Conservation (phyloP, 2,329 filamentous ascomycete genomes). For the Trichoderma semiorbis region DNA sequence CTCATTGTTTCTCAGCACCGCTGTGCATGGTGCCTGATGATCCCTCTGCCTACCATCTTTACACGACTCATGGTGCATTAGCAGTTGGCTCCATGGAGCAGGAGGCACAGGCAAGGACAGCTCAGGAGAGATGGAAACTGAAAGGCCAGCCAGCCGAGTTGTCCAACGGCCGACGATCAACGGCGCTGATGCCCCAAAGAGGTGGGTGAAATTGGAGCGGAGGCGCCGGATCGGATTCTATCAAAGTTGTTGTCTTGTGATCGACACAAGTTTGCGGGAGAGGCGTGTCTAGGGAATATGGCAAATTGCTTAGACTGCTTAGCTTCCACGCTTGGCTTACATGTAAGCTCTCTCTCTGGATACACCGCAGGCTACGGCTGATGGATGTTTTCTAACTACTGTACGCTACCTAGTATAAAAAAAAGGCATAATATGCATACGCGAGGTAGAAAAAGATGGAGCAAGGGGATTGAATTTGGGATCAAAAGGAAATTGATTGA, state of each 20-base stretch:
- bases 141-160: neutral
- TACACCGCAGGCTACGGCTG: neutral
- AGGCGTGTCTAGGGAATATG: conserved; percentile 4
- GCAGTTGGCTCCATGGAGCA: neutral
- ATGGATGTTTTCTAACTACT: neutral
- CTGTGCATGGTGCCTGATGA: conserved; percentile 13
- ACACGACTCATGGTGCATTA: conserved; percentile 3
- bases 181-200: conserved; percentile 14
- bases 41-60: neutral
- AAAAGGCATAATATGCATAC: neutral
- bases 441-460: neutral
- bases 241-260: neutral
- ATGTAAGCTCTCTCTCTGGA: conserved; percentile 6
- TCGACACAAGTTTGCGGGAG: conserved; percentile 6
- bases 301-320: neutral
- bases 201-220: conserved; percentile 7
- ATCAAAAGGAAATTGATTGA: neutral
- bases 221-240: neutral
- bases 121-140: neutral
- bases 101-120: neutral
- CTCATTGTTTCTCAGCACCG: neutral
- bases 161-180: conserved; percentile 4
- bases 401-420: neutral
- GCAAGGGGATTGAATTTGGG: neutral
- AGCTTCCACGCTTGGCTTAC: conserved; percentile 7